Percentiles rank a stretch among this genome's conserved stretches.
These are phyloP conservation scores for Limnanthes douglasii DNA, from an alignment of 345 rosid species.

Conservation along the genomic window DNA sequence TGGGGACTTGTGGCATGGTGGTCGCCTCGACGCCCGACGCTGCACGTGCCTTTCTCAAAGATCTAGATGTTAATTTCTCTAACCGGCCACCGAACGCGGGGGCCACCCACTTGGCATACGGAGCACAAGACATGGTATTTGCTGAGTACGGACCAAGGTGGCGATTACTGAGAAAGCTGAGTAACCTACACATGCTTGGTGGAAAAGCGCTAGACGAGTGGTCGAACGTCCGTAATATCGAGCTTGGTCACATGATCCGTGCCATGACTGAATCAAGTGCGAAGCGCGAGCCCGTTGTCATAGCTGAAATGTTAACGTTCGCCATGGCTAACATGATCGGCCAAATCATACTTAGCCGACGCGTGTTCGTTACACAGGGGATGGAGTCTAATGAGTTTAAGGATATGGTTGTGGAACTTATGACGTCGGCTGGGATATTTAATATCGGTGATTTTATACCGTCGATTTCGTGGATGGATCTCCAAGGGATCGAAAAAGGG, in stretches of 20 bases:
- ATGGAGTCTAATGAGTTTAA: conserved; percentile 31
- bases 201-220: conserved; percentile 42
- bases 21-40: conserved; percentile 44
- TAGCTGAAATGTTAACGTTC: conserved; percentile 29
- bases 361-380: conserved; percentile 29
- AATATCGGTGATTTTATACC: conserved; percentile 51
- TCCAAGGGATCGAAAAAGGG: conserved; percentile 38
- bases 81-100: conserved; percentile 41
- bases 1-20: conserved; percentile 36
- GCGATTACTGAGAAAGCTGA: conserved; percentile 40
- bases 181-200: conserved; percentile 47
- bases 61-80: conserved; percentile 38
- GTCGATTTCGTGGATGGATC: conserved; percentile 45
- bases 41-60: conserved; percentile 38
- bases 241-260: conserved; percentile 33
- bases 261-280: conserved; percentile 21
- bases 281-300: conserved; percentile 15
- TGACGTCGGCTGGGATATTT: conserved; percentile 33
- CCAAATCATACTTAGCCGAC: conserved; percentile 28
- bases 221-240: conserved; percentile 15
- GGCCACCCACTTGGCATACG: conserved; percentile 35
- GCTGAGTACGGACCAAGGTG: conserved; percentile 38
- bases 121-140: conserved; percentile 51
- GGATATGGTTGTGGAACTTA: conserved; percentile 50
- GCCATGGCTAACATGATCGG: conserved; percentile 49